A percentile compares a stretch with the other conserved stretches of the same genome.
phyloP scores from a whole-genome alignment of 139 green algal species.

The Ettlia oleoabundans region DNA sequence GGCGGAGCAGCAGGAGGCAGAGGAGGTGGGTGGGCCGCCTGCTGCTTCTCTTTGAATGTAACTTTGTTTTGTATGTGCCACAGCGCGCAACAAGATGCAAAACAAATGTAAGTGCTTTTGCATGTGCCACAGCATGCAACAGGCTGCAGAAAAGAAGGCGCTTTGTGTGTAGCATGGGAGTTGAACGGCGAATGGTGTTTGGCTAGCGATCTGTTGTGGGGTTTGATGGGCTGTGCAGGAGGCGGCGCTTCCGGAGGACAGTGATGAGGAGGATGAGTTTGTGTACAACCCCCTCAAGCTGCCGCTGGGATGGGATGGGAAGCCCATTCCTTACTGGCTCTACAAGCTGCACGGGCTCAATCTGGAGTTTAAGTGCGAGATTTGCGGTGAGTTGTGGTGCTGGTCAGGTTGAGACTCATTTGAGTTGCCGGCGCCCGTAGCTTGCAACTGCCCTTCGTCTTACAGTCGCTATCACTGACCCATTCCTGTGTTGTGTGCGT shows the following conservation, averaged over 20 bases:
- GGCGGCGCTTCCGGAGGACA: conserved; percentile 53
- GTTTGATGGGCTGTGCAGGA: conserved; percentile 12
- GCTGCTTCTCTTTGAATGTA: too few species aligned
- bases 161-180: neutral
- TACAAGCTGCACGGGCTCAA: conserved; percentile 99
- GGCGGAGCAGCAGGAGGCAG: conserved; percentile 62
- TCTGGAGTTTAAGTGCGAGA: conserved; percentile 95
- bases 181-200: too few species aligned
- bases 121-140: too few species aligned
- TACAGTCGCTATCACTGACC: too few species aligned
- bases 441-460: too few species aligned
- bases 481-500: too few species aligned
- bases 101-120: too few species aligned
- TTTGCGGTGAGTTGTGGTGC: conserved; percentile 81
- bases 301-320: conserved; percentile 98
- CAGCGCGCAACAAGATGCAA: neutral
- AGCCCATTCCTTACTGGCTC: conserved; percentile 99
- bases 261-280: conserved; percentile 88
- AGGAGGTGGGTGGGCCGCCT: conserved; percentile 53
- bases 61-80: neutral
- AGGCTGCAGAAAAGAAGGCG: too few species aligned
- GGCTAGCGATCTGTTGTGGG: too few species aligned
- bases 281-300: conserved; percentile 99
- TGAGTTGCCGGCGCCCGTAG: too few species aligned
- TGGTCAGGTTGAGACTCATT: too few species aligned